Conservation (phyloP, 2,329 filamentous ascomycete species). For the Nigrospora oryzae region DNA sequence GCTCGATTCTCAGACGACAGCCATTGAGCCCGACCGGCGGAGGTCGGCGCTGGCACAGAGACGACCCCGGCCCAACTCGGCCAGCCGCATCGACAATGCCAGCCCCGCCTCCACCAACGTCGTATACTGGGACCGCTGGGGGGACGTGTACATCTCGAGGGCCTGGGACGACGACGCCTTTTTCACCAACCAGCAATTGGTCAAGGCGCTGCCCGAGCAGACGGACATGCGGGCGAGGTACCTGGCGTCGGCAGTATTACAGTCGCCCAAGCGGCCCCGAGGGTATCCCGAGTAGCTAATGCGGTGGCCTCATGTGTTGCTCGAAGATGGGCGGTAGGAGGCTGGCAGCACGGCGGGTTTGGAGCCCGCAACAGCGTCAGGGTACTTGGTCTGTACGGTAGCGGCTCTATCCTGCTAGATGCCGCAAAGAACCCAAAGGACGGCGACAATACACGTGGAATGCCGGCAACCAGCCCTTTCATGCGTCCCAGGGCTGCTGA, state of each 20-base stretch:
- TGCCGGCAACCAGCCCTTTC: no score
- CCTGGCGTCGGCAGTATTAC: constrained; percentile 13
- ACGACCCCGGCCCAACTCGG: no score
- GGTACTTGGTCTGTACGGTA: no score
- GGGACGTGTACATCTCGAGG: constrained; percentile 15
- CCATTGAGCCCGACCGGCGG: constrained; percentile 4
- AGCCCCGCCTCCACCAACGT: background rate
- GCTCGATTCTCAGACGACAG: constrained; percentile 11
- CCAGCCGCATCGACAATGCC: no score
- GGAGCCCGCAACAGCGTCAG: no score
- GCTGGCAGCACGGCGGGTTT: no score
- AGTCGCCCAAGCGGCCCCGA: constrained; percentile 14
- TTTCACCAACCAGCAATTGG: constrained; percentile 7
- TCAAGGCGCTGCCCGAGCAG: constrained; percentile 15
- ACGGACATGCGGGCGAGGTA: constrained; percentile 14
- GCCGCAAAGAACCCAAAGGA: no score
- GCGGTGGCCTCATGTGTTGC: background rate
- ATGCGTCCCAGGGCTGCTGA: no score
- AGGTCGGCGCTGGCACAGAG: background rate
- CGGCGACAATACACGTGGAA: no score
- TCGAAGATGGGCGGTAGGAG: no score
- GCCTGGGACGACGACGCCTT: constrained; percentile 4
- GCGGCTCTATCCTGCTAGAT: no score
- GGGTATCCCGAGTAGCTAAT: background rate
- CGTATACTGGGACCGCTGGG: constrained; percentile 18